Conservation (phyloP, 2,329 filamentous ascomycete genomes). For the Zymoseptoria passerinii region DNA sequence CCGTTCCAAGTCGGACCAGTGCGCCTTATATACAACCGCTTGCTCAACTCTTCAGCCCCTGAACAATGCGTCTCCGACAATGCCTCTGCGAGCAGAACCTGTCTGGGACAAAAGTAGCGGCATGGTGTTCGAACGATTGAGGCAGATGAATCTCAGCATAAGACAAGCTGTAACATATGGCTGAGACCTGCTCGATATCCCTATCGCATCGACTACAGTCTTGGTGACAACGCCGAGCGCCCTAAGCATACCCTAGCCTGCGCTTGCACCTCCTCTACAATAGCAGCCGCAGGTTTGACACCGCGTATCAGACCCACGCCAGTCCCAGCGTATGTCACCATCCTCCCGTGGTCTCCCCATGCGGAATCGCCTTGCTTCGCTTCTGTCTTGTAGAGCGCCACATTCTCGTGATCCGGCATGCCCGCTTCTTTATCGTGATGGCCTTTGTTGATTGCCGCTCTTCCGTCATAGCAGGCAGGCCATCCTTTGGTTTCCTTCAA, state of each 20-base stretch:
- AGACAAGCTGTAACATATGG: not conserved
- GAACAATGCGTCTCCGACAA: not conserved
- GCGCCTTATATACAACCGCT: too few species aligned
- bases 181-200: not conserved
- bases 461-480: constrained; percentile 48
- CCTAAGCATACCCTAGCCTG: not conserved
- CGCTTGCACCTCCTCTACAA: not conserved
- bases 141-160: not conserved
- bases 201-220: not conserved
- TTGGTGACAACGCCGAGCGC: not conserved
- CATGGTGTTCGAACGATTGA: not conserved
- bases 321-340: constrained; percentile 54
- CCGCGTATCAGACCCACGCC: constrained; percentile 49
- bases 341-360: constrained; percentile 25
- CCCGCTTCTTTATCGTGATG: constrained; percentile 33
- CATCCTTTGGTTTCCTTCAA: constrained; percentile 49
- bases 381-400: constrained; percentile 35
- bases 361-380: not conserved
- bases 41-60: too few species aligned
- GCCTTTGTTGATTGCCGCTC: constrained; percentile 48
- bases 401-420: constrained; percentile 33
- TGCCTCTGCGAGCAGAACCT: not conserved
- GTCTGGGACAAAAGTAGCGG: not conserved
- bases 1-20: too few species aligned
- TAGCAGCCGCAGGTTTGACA: constrained; percentile 19